Base-by-base conservation (phyloP, 2,329 filamentous ascomycete species). In the Aspergillus carbonarius region DNA sequence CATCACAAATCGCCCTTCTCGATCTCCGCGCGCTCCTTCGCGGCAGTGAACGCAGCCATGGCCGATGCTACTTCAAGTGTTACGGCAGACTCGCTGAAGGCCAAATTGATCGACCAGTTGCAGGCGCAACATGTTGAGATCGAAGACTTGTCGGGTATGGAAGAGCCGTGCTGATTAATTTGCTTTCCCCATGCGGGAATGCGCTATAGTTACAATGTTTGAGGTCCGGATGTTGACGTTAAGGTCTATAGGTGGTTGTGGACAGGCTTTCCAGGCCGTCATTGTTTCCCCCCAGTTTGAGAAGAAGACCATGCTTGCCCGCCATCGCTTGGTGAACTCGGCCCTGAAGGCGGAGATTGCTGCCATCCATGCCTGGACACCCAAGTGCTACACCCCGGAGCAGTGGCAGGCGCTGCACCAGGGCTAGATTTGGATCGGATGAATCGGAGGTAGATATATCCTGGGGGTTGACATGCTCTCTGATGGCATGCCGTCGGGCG, bases 361-460 rank as follows among this genome's bases (percentile, higher is more conserved):
- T 15, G 85, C 85, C 64, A 96, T 97, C 68, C 93, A 97, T 79
- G 93, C 93, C 39, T 97, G 93, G 93, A 96, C 91, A 57, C 91
- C 92, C 27, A 96, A 92, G 78, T 96, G 93, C 75, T 90, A 92
- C 79, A 97, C 93, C 8, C 91, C 91, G 0, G 91, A 92, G 69
- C 91, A 97, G 79, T 96, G 90, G 87, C 85, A 91, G 78, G 87
- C 85, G 75, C 84, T 89, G 76, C 82, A 83, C 63, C 72, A 76
- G 65, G 61, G 57, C 50, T 53, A 58, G 54, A 27, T 6, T 17
- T 7, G 20, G 35, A 40, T 1, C 34, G 13, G 35, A 17, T 35
- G 42, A 17, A 15, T 35, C n/a, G 10, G 49, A n/a, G n/a, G 25
- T 54, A 50, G 46, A 55, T 63, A 62, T 62, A 62, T 61, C 59